phyloP scores from a whole-genome alignment of 441 rosid species.

The Erodium texanum region DNA sequence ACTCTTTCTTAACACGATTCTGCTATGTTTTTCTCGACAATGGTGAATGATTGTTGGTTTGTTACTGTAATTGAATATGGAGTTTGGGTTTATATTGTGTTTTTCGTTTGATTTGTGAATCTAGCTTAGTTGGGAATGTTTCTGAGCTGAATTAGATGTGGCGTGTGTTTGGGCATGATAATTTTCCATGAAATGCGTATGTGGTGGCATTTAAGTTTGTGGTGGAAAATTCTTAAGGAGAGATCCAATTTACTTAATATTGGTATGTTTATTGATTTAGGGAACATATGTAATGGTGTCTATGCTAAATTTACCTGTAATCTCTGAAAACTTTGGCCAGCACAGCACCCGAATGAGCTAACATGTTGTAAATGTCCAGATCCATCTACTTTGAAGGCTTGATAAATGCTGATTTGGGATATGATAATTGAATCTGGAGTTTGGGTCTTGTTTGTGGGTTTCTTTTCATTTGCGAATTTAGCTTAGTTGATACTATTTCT shows the following conservation, averaged over 20 bases:
- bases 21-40: background rate
- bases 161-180: background rate
- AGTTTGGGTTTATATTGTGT: background rate
- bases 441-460: background rate
- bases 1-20: background rate
- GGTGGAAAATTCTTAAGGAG: background rate
- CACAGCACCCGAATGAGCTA: too few relatives aligned
- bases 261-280: background rate
- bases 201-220: background rate
- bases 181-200: background rate
- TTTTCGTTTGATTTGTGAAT: background rate
- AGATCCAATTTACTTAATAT: background rate
- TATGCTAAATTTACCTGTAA: background rate
- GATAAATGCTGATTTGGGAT: background rate
- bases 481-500: background rate
- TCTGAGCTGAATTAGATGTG: background rate
- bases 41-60: background rate
- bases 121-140: background rate
- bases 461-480: background rate
- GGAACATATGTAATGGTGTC: background rate
- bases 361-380: background rate
- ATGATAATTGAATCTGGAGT: too few relatives aligned
- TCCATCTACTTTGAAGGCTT: background rate
- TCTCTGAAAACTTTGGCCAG: background rate
- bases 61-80: background rate